phyloP scores from a whole-genome alignment of 2,329 filamentous ascomycete species.

The Chlorencoelia australis region DNA sequence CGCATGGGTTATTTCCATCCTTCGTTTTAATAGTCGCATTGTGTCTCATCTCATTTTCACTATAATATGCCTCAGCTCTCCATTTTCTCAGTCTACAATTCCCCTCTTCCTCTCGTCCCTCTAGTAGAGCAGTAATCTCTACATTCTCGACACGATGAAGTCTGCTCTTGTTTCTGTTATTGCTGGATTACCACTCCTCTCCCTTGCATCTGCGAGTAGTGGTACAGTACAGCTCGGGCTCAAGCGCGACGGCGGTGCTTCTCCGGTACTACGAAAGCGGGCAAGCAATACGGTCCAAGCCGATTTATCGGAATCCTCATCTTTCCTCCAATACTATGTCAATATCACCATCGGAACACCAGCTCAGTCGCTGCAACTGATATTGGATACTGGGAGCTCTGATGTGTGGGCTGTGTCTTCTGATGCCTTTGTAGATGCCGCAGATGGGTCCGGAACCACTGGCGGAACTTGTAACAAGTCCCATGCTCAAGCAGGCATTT shows the following conservation, averaged over 20 bases:
- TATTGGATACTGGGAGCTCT: conserved; percentile 50
- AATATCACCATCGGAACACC: conserved; percentile 46
- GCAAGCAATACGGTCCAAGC: conserved; percentile 4
- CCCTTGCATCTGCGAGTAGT: too few relatives aligned
- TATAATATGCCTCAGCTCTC: too few relatives aligned
- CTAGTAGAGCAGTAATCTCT: too few relatives aligned
- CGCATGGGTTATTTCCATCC: too few relatives aligned
- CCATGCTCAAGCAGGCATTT: conserved; percentile 16
- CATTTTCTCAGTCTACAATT: too few relatives aligned
- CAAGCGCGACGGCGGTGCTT: neutral
- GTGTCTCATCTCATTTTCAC: too few relatives aligned
- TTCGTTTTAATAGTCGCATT: too few relatives aligned
- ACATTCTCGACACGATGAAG: too few relatives aligned
- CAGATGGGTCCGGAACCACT: conserved; percentile 27
- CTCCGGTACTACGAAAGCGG: neutral
- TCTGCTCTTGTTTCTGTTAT: too few relatives aligned
- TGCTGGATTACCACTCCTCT: too few relatives aligned
- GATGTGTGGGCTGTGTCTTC: conserved; percentile 44
- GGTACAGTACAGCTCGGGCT: conserved; percentile 1
- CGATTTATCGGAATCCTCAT: conserved; percentile 3
- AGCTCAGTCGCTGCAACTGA: conserved; percentile 39
- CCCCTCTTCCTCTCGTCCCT: too few relatives aligned
- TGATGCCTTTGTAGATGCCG: conserved; percentile 16
- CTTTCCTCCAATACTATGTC: conserved; percentile 36
- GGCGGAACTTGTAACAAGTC: conserved; percentile 32